Conservation (phyloP, 2,329 filamentous ascomycete genomes). For the Fusarium fujikuroi region DNA sequence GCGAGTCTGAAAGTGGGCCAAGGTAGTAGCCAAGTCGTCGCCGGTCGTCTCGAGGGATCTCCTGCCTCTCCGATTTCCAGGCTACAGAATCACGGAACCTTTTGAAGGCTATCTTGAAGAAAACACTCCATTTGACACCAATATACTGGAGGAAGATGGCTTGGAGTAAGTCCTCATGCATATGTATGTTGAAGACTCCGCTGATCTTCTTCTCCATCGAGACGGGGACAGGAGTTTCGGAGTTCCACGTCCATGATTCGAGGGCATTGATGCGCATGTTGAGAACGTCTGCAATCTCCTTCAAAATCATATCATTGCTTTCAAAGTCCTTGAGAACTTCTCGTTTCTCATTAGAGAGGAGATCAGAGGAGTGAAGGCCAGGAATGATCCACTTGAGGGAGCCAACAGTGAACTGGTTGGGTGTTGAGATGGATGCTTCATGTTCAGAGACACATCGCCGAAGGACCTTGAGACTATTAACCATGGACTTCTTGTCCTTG, state of each 20-base stretch:
- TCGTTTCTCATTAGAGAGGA: constrained; percentile 56
- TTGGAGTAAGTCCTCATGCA: constrained; percentile 64
- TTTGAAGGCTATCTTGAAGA: constrained; percentile 53
- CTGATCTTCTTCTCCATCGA: constrained; percentile 60
- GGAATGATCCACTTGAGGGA: constrained; percentile 54
- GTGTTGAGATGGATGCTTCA: constrained; percentile 44
- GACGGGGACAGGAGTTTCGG: constrained; percentile 52
- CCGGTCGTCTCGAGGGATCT: constrained; percentile 47
- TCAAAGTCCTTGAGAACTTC: constrained; percentile 57
- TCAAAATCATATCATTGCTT: constrained; percentile 54
- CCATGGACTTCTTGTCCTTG: constrained; percentile 39
- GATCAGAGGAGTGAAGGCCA: constrained; percentile 56
- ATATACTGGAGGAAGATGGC: constrained; percentile 63
- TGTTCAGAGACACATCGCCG: constrained; percentile 46
- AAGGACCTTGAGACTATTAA: constrained; percentile 43
- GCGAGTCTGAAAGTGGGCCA: constrained; percentile 23
- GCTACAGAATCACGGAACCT: constrained; percentile 47
- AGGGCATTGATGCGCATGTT: constrained; percentile 61
- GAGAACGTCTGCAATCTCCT: constrained; percentile 63
- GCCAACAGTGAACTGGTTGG: constrained; percentile 49
- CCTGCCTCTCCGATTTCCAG: constrained; percentile 49
- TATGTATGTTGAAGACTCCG: constrained; percentile 60
- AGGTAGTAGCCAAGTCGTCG: constrained; percentile 52
- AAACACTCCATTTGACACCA: constrained; percentile 59
- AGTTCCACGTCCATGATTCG: constrained; percentile 58